Base-by-base conservation (phyloP, 139 green algal genomes). In the Closterium sp. region DNA sequence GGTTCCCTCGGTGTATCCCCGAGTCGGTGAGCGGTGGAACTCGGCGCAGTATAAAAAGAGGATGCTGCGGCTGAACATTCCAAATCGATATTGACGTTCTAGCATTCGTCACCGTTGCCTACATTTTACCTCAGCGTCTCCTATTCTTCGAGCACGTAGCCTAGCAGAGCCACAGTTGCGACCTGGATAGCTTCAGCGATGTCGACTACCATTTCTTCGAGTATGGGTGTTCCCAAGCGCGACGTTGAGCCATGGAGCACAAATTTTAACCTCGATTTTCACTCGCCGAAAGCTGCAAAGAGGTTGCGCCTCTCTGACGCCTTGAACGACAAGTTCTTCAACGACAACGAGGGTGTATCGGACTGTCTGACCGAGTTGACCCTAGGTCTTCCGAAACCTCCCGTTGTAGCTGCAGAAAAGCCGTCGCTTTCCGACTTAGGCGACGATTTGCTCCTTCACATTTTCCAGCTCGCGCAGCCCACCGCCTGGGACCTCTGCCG, bases 361-460 rank as follows among this genome's bases (percentile, higher is more conserved):
- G 62, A 79, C 62, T 79, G 62, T 13, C 11, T 79, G 19, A 79
- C 62, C 9, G 62, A 79, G 62, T 24, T 79, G 17, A 79, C 62
- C 13, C 62, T 79, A 24, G 62, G 11, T 27, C 62, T 79, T 79
- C 62, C 62, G 62, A 24, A 79, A 79, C 62, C 62, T 79, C 62
- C 62, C 9, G 62, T 79, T 27, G 62, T 79, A 27, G 62, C 62
- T 22, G 19, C 62, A 79, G 62, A 79, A 79, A 79, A 87, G 85
- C 85, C 85, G n/a, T 87, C 34, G 31, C 89, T 92, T 27, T 28
- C 45, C 24, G 27, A 92, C 89, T 45, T 92, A 29, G 50, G 62
- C 30, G 50, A 88, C 13, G 89, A 92, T 27, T 70, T 92, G 27
- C 89, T 92, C 9, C 28, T 88, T n/a, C 89, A 87, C 89, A 85